phyloP scores from a whole-genome alignment of 176 grass and related monocot genomes.

The Raddia distichophylla region DNA sequence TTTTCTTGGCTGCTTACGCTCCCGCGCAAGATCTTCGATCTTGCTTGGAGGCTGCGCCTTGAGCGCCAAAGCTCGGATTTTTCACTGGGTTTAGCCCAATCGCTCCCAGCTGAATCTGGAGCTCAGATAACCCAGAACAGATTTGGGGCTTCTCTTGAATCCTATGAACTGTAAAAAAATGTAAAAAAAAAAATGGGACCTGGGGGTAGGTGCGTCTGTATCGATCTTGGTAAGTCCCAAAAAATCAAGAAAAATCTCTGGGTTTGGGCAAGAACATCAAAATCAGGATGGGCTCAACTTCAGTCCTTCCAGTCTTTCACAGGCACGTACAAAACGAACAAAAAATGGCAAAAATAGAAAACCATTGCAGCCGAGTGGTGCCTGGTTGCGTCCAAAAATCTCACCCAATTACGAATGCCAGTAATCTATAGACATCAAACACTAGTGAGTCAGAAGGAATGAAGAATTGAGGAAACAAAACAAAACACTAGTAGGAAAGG shows the following conservation, averaged over 20 bases:
- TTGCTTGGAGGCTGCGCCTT: not conserved
- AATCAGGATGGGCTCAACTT: conserved; percentile 8
- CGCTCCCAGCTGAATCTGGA: conserved; percentile 41
- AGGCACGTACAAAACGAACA: not conserved
- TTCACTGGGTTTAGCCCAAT: not conserved
- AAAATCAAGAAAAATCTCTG: not conserved
- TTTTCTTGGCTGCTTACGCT: conserved; percentile 23
- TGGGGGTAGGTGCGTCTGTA: conserved; percentile 24
- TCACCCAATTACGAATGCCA: conserved; percentile 1
- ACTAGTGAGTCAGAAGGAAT: not conserved
- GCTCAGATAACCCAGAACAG: conserved; percentile 4
- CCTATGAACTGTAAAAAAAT: conserved; percentile 8
- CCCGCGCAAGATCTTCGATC: conserved; percentile 29
- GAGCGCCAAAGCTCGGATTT: conserved; percentile 22
- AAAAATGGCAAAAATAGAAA: conserved; percentile 5
- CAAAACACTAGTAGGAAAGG: not conserved
- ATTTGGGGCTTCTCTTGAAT: conserved; percentile 46
- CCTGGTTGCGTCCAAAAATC: conserved; percentile 10
- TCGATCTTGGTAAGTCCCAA: not conserved
- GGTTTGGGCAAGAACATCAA: not conserved
- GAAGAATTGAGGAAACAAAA: not conserved
- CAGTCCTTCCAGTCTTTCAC: not conserved
- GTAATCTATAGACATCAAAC: conserved; percentile 11
- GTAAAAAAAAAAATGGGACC: conserved; percentile 10
- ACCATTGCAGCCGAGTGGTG: not conserved